Evolutionary conservation across 1,284 basidiomycete genomes (phyloP).

Genomic region (Hymenochaete sp.): DNA sequence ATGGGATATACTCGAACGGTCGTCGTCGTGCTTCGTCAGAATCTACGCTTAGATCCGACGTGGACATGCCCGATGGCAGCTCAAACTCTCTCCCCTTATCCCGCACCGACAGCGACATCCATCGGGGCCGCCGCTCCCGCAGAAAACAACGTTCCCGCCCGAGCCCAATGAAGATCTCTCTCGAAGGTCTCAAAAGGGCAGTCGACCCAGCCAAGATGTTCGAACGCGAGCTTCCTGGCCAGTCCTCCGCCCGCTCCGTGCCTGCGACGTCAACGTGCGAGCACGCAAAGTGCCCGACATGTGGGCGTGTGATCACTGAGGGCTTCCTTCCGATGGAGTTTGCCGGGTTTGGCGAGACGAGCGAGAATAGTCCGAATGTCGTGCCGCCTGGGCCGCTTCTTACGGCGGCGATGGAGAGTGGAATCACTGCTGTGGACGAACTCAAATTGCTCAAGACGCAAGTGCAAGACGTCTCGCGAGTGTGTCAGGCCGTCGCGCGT

Average conservation of each 20-base stretch:
- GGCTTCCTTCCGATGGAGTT: constrained; percentile 18
- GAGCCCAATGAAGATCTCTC: constrained; percentile 31
- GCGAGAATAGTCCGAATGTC: constrained; percentile 37
- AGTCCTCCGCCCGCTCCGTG: constrained; percentile 31
- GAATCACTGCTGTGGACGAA: constrained; percentile 69
- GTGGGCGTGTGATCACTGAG: constrained; percentile 38
- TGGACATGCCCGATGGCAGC: constrained; percentile 17
- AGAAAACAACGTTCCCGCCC: constrained; percentile 19
- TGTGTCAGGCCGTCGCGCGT: constrained; percentile 92
- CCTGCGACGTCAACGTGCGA: constrained; percentile 35
- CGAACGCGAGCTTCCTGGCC: constrained; percentile 21
- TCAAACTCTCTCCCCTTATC: constrained; percentile 14
- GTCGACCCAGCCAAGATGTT: constrained; percentile 28
- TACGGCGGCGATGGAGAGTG: constrained; percentile 52
- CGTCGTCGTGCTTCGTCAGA: constrained; percentile 11
- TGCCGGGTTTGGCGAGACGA: constrained; percentile 25
- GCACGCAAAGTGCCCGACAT: constrained; percentile 39
- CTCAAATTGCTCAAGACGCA: constrained; percentile 78
- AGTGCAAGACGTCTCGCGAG: constrained; percentile 84
- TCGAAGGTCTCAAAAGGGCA: constrained; percentile 35
- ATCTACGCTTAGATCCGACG: constrained; percentile 15
- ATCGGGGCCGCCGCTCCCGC: constrained; percentile 8
- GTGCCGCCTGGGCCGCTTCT: constrained; percentile 49
- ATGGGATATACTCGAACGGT: not conserved
- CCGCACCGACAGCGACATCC: constrained; percentile 21